Conservation (phyloP, 2,329 filamentous ascomycete species). For the Dactylella cylindrospora region DNA sequence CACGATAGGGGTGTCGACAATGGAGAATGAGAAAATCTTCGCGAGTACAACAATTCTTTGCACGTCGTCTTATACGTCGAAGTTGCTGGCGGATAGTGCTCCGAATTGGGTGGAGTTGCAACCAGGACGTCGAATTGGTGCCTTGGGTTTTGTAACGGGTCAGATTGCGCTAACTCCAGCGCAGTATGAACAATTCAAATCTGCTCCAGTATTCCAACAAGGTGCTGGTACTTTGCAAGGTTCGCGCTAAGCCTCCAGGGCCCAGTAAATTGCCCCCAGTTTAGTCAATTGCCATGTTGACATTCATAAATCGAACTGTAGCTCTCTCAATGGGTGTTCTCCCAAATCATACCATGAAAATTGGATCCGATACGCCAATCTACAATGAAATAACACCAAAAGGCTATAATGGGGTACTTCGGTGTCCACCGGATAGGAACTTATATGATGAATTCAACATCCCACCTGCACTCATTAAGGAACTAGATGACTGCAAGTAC, state of each 20-base stretch:
- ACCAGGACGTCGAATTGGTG: slow-evolving; percentile 59
- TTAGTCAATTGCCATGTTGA: background rate
- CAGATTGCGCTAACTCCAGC: slow-evolving; percentile 59
- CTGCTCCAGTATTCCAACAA: slow-evolving; percentile 61
- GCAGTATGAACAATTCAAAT: slow-evolving; percentile 57
- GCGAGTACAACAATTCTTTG: slow-evolving; percentile 61
- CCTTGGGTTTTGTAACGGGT: slow-evolving; percentile 63
- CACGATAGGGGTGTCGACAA: slow-evolving; percentile 58
- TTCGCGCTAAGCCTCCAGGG: background rate
- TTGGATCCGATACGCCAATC: slow-evolving; percentile 1
- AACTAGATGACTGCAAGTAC: background rate
- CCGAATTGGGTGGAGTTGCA: slow-evolving; percentile 58
- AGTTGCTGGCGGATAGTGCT: slow-evolving; percentile 59
- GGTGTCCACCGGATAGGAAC: background rate
- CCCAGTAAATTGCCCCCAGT: background rate
- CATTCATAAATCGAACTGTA: no score
- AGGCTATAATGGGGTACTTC: background rate
- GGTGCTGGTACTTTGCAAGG: slow-evolving; percentile 1
- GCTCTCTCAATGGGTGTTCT: slow-evolving; percentile 6
- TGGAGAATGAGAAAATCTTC: slow-evolving; percentile 55
- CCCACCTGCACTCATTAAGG: background rate
- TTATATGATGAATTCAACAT: background rate
- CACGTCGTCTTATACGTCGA: slow-evolving; percentile 62
- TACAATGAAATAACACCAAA: background rate
- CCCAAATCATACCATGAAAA: slow-evolving; percentile 1